These are phyloP conservation scores for Vitis riparia DNA, from an alignment of 164 flowering plant genomes.

Conservation along the genomic window DNA sequence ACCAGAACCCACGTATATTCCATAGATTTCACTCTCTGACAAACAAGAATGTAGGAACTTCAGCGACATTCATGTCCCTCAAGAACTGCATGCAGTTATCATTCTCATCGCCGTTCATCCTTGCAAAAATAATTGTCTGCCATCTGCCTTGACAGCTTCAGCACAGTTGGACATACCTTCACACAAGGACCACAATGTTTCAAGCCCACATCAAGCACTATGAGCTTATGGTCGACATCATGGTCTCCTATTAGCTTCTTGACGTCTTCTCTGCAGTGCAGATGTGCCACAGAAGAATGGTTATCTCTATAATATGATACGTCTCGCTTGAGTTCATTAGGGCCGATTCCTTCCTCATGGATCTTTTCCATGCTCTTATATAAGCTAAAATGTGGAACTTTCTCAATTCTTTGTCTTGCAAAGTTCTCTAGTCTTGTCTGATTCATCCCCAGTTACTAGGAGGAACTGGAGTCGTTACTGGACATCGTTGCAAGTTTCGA, in stretches of 20 bases:
- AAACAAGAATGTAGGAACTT: too few species aligned
- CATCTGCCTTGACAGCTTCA: constrained; percentile 85
- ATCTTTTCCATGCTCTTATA: constrained; percentile 82
- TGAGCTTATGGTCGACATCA: constrained; percentile 52
- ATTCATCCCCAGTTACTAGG: constrained; percentile 86
- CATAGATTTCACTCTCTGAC: too few species aligned
- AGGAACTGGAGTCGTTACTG: constrained; percentile 39
- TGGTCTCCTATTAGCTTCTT: constrained; percentile 64
- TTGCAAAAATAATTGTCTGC: constrained; percentile 74
- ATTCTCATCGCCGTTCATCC: constrained; percentile 98
- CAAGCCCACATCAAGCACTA: constrained; percentile 89
- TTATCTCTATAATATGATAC: constrained; percentile 16
- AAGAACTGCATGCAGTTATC: constrained; percentile 51
- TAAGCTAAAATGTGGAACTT: constrained; percentile 89
- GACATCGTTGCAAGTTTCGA: constrained; percentile 78
- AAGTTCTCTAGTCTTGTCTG: constrained; percentile 56
- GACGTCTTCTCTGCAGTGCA: constrained; percentile 69
- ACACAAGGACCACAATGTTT: constrained; percentile 92
- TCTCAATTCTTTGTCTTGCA: constrained; percentile 70
- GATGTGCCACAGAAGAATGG: neutral
- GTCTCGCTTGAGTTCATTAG: too few species aligned
- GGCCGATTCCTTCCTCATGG: constrained; percentile 45
- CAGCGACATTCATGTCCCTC: too few species aligned
- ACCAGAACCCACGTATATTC: constrained; percentile 56
- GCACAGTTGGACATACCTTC: constrained; percentile 84